Evolutionary conservation across 768 basidiomycete species (phyloP).

Genomic region (Paxillus rubicundulus): DNA sequence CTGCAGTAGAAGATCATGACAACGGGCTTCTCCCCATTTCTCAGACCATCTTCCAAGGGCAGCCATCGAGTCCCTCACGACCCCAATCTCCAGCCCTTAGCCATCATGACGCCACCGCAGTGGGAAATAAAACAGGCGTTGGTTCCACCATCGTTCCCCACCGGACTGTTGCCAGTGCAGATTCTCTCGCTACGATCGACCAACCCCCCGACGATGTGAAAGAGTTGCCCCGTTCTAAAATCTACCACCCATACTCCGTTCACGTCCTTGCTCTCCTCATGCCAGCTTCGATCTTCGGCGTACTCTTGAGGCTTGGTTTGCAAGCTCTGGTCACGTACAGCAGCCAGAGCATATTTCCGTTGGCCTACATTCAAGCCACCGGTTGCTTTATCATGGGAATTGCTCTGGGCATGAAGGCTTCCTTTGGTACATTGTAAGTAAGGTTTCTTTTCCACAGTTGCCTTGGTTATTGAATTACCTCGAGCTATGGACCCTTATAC

Average conservation of each 20-base stretch:
- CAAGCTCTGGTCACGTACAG: constrained; percentile 71
- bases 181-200: constrained; percentile 43
- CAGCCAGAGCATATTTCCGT: constrained; percentile 72
- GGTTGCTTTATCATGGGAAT: constrained; percentile 95
- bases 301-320: constrained; percentile 78
- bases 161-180: constrained; percentile 30
- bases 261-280: constrained; percentile 70
- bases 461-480: constrained; percentile 6
- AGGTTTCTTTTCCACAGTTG: constrained; percentile 5
- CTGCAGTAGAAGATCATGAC: background rate
- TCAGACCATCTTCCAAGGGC: background rate
- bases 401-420: constrained; percentile 63
- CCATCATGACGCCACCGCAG: background rate
- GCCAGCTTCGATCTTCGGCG: constrained; percentile 83
- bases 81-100: background rate
- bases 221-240: constrained; percentile 32
- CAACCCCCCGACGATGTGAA: constrained; percentile 37
- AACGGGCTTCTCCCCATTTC: background rate
- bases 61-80: background rate
- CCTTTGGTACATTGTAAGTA: constrained; percentile 72
- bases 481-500: constrained; percentile 85
- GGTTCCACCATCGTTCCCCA: constrained; percentile 37
- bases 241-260: constrained; percentile 54
- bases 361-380: constrained; percentile 81
- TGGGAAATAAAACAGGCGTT: constrained; percentile 23